A percentile compares a stretch with the other conserved stretches of the same genome.
Evolutionary conservation across 2,329 filamentous ascomycete genomes (phyloP).

Genomic region (Magnaporthiopsis incrustans): DNA sequence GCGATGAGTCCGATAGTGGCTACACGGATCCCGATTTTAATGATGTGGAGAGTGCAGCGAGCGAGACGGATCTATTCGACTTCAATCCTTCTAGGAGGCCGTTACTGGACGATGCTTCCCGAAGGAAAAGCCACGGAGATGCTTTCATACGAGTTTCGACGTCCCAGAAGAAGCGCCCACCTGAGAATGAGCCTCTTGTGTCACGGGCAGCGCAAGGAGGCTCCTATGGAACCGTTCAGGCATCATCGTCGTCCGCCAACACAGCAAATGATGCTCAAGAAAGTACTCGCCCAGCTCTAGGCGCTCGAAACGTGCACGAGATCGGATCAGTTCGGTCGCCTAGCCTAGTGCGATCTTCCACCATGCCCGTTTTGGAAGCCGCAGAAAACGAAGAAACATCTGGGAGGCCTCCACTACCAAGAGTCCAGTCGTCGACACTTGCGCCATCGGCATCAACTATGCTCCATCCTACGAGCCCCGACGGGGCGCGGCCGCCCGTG

Average conservation of each 20-base stretch:
- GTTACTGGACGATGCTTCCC: conserved; percentile 16
- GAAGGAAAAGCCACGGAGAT: conserved; percentile 31
- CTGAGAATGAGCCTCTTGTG: conserved; percentile 2
- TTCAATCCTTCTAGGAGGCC: conserved; percentile 21
- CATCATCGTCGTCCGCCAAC: background rate
- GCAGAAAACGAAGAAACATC: background rate
- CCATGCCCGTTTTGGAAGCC: background rate
- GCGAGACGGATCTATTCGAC: conserved; percentile 32
- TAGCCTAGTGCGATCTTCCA: background rate
- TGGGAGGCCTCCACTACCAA: background rate
- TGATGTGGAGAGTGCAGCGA: conserved; percentile 29
- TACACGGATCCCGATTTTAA: conserved; percentile 25
- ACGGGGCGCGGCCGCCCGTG: conserved; percentile 13
- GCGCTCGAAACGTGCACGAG: background rate
- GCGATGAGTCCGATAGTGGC: conserved; percentile 4
- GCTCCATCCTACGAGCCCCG: background rate
- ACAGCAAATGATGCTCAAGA: background rate
- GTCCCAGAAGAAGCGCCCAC: background rate
- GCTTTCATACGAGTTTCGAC: background rate
- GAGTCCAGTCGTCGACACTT: background rate
- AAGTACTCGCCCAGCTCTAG: background rate
- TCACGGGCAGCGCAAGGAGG: background rate
- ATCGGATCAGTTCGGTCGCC: background rate
- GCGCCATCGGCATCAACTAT: background rate
- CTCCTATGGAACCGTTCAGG: background rate